Percentiles rank a stretch among this genome's conserved stretches.
Conservation (phyloP, 176 grass and related monocot genomes). For the Poa pratensis region DNA sequence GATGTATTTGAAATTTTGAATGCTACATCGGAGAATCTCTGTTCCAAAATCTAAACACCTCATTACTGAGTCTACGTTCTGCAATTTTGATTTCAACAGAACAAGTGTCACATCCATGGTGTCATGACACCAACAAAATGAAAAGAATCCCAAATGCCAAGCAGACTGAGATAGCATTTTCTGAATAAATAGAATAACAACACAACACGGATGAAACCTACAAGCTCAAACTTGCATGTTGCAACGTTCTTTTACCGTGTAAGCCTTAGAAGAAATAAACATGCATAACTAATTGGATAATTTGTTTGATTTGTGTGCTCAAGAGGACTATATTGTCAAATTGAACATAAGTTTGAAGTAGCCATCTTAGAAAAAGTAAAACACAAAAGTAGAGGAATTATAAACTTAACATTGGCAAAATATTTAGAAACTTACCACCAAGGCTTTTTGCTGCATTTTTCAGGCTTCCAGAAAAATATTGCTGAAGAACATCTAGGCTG, state of each 20-base stretch:
- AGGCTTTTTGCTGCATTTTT: conserved; percentile 95
- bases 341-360: background rate
- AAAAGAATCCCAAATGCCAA: conserved; percentile 35
- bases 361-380: background rate
- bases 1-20: background rate
- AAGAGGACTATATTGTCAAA: conserved; percentile 9
- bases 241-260: background rate
- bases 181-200: conserved; percentile 18
- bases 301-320: background rate
- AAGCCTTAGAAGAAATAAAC: conserved; percentile 6
- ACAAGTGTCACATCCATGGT: background rate
- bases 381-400: background rate
- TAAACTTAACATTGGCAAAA: conserved; percentile 20
- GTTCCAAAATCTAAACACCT: background rate
- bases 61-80: background rate
- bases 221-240: conserved; percentile 23
- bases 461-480: conserved; percentile 90
- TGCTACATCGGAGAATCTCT: conserved; percentile 1
- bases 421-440: conserved; percentile 66
- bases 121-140: background rate
- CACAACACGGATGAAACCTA: conserved; percentile 10
- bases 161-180: background rate
- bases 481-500: conserved; percentile 91
- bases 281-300: background rate
- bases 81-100: conserved; percentile 11